phyloP scores from a whole-genome alignment of 2,329 filamentous ascomycete genomes.

The Cercospora sp. region DNA sequence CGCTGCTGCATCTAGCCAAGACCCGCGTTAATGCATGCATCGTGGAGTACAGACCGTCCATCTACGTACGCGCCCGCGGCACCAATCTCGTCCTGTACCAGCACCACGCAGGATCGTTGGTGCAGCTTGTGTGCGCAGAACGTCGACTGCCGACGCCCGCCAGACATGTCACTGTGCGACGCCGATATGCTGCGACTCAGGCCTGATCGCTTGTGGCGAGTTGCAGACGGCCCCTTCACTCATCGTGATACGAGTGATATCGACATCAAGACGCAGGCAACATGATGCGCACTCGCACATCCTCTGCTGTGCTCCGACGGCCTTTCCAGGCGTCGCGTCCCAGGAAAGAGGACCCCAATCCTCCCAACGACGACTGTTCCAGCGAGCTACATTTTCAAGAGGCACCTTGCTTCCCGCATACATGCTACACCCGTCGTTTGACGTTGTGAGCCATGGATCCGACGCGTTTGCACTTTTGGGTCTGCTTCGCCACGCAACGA shows the following conservation, averaged over 20 bases:
- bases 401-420: constrained; percentile 2
- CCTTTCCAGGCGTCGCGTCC: too few relatives aligned
- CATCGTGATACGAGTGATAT: neutral
- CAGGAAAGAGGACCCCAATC: neutral
- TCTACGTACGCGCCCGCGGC: too few relatives aligned
- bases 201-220: neutral
- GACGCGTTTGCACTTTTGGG: neutral
- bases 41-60: constrained; percentile 6
- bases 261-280: constrained; percentile 15
- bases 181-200: neutral
- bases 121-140: neutral
- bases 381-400: neutral
- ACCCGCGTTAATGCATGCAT: constrained; percentile 16
- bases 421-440: constrained; percentile 14
- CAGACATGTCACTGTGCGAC: neutral
- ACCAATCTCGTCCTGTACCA: neutral
- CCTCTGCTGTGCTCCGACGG: neutral
- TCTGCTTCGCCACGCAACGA: neutral
- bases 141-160: neutral
- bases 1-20: constrained; percentile 6
- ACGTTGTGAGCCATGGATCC: neutral
- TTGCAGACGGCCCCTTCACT: neutral
- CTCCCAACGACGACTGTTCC: neutral
- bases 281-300: neutral
- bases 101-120: neutral